Evolutionary conservation across 495 filamentous ascomycete genomes (phyloP), one percentile per base, ranked within the genome.

Genomic region (Penicillium canariense): DNA sequence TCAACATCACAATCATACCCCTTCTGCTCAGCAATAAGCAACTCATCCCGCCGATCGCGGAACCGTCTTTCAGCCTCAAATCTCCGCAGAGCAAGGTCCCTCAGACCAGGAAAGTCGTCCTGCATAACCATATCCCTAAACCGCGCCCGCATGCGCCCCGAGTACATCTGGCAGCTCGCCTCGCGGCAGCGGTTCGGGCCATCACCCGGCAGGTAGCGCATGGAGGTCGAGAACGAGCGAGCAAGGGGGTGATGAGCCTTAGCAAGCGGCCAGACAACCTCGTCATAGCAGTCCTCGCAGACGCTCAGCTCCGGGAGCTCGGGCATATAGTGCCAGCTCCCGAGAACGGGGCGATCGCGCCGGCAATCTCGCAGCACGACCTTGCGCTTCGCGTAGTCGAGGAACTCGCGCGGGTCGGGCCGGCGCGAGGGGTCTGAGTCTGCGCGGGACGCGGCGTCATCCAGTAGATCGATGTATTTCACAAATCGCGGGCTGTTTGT

Each of bases 111-210:
- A 32, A 82, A 69, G 59, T 91, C 87, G 39, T 81, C 74, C 15
- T 77, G 76, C 50, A 72, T 58, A 44, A 85, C 79, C 2, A 86
- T 84, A 17, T 80, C 74, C 15, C 66, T 60, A 63, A 90, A 90
- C 8, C 85, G 75, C 1, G 75, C 69, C 35, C 88, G 77, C 85
- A 91, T 91, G n/a, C 84, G 80, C 9, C 77, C 69, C n/a, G 85
- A 87, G 56, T 88, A 91, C 6, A 92, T 71, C 68, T 89, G 86
- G 60, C 89, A 94, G 17, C 77, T 79, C 0, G 78, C 82, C 31
- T 82, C 71, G 4, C 77, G 71, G 18, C 67, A 68, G 4, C 65
- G 66, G 49, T 79, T 71, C 25, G 75, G 72, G 18, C 66, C 68
- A 48, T 80, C 72, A 27, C 77, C 72, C 1, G 76, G 76, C 6